A percentile compares a stretch with the other conserved stretches of the same genome.
Conservation (phyloP, 2,329 filamentous ascomycete species). For the Apiospora malaysiana region DNA sequence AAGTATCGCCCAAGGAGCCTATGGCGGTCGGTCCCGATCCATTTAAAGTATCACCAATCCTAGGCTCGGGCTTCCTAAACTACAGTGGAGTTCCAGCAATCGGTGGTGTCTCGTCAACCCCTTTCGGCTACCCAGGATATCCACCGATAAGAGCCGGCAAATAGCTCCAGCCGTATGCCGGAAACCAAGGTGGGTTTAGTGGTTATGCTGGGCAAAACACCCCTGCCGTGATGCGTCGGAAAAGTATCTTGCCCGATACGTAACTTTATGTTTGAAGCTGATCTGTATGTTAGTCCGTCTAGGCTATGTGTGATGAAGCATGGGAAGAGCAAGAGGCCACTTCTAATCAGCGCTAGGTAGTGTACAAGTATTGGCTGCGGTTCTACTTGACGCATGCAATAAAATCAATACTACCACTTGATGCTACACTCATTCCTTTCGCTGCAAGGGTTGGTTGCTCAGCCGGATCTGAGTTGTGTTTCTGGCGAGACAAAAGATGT, state of each 20-base stretch:
- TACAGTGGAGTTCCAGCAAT: not conserved
- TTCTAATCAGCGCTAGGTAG: not conserved
- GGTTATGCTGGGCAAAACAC: not conserved
- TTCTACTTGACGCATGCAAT: not conserved
- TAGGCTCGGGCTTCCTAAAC: not conserved
- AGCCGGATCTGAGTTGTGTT: too few species aligned
- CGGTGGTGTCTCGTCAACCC: not conserved
- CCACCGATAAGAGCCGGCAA: not conserved
- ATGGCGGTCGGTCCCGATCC: not conserved
- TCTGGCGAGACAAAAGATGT: not conserved
- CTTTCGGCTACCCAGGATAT: not conserved
- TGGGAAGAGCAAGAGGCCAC: not conserved
- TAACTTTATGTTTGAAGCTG: not conserved
- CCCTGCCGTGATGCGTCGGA: not conserved
- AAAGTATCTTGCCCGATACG: not conserved
- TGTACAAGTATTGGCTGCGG: not conserved
- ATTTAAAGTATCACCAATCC: not conserved
- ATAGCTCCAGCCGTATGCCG: not conserved
- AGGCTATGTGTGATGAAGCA: not conserved
- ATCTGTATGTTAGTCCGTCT: not conserved
- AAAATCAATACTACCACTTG: not conserved
- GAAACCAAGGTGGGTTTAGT: not conserved
- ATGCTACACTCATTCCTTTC: not conserved
- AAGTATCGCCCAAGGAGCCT: not conserved
- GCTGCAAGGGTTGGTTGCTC: not conserved